Evolutionary conservation across 108 stramenopile species (phyloP).

Genomic region (Pelagomonas calceolata): DNA sequence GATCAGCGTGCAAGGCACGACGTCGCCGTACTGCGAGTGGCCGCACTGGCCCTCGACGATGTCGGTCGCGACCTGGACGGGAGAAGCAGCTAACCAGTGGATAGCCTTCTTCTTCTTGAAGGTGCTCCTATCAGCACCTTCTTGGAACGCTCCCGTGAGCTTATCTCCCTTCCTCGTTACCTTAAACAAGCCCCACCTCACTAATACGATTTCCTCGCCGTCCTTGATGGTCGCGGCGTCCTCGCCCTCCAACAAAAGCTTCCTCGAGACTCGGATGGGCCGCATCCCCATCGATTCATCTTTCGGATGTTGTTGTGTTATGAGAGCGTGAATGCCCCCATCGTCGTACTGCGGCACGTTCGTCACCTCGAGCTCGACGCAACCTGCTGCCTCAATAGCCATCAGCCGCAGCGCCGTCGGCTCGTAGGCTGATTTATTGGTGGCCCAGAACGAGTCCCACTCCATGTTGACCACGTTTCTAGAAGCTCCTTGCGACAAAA

Average conservation of each 20-base stretch:
- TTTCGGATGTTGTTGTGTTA: conserved; percentile 65
- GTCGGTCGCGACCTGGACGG: conserved; percentile 21
- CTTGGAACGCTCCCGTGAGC: conserved; percentile 57
- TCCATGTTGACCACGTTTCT: conserved; percentile 89
- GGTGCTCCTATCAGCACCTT: conserved; percentile 75
- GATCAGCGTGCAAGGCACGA: conserved; percentile 50
- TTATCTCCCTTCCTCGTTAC: conserved; percentile 50
- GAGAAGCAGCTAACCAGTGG: conserved; percentile 74
- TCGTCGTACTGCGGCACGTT: conserved; percentile 43
- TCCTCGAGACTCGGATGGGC: conserved; percentile 51
- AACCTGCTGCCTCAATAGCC: conserved; percentile 67
- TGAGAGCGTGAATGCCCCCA: conserved; percentile 3
- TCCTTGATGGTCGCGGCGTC: conserved; percentile 72
- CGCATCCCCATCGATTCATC: conserved; percentile 72
- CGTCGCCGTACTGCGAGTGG: conserved; percentile 24
- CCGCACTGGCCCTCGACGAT: too few species aligned
- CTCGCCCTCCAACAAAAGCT: conserved; percentile 69
- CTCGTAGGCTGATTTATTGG: conserved; percentile 93
- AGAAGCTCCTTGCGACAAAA: conserved; percentile 72
- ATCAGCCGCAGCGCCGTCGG: conserved; percentile 77
- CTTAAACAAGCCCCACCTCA: conserved; percentile 85
- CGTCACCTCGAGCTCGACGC: conserved; percentile 55
- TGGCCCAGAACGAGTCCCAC: conserved; percentile 95
- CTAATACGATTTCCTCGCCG: conserved; percentile 80
- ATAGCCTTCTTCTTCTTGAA: conserved; percentile 85